These are phyloP conservation scores for Lasiodiplodia hormozganensis DNA, from an alignment of 2,329 filamentous ascomycete genomes.

Conservation along the genomic window DNA sequence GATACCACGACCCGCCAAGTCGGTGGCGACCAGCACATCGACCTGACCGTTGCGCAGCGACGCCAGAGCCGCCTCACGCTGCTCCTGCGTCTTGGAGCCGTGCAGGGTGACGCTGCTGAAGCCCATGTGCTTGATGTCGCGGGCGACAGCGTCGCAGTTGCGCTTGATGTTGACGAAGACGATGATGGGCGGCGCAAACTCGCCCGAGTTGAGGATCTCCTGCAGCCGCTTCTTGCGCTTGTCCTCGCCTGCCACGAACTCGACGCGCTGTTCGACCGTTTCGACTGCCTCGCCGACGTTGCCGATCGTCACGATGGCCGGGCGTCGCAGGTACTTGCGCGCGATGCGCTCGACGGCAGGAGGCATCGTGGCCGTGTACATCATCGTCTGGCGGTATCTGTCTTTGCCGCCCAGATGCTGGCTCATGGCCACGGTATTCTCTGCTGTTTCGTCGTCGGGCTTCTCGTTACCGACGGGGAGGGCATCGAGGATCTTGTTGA, in stretches of 20 bases:
- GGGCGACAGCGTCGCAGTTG: constrained; percentile 93
- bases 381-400: constrained; percentile 97
- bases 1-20: constrained; percentile 95
- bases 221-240: constrained; percentile 95
- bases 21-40: constrained; percentile 92
- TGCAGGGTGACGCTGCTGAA: constrained; percentile 90
- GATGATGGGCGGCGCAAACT: constrained; percentile 90
- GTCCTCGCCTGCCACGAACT: constrained; percentile 89
- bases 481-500: constrained; percentile 96
- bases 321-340: constrained; percentile 92
- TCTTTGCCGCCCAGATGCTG: constrained; percentile 76
- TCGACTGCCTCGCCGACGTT: constrained; percentile 96
- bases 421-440: constrained; percentile 85
- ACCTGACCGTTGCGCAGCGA: constrained; percentile 82
- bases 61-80: constrained; percentile 89
- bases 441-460: constrained; percentile 90
- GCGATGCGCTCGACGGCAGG: constrained; percentile 90
- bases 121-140: constrained; percentile 93
- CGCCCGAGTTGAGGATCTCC: constrained; percentile 81
- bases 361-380: constrained; percentile 99
- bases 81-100: constrained; percentile 95
- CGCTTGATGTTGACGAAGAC: constrained; percentile 99
- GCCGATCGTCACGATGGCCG: constrained; percentile 92
- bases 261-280: constrained; percentile 95
- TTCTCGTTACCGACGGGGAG: constrained; percentile 93